phyloP scores from a whole-genome alignment of 495 filamentous ascomycete species.

The Talaromyces adpressus region DNA sequence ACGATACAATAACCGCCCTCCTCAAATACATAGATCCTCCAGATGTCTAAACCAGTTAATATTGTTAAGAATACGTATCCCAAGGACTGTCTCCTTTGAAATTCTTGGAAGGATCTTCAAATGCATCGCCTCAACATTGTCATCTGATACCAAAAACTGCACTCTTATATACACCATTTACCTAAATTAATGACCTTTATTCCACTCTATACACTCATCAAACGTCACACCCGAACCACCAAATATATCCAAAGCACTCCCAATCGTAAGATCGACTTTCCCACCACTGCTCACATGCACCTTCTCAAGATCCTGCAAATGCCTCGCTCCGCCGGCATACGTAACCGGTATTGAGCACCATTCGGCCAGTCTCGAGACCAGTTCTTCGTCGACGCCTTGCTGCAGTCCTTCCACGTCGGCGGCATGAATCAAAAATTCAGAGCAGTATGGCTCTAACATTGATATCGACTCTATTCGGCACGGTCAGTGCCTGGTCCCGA shows the following conservation, averaged over 20 bases:
- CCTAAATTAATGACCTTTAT: slow-evolving; percentile 28
- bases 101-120: no score
- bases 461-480: slow-evolving; percentile 61
- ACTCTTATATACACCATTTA: neutral
- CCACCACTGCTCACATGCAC: slow-evolving; percentile 72
- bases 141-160: no score
- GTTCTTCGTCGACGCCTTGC: slow-evolving; percentile 75
- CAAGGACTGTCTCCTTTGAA: no score
- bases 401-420: slow-evolving; percentile 97
- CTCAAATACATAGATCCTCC: no score
- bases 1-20: no score
- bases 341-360: slow-evolving; percentile 92
- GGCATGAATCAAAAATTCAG: slow-evolving; percentile 95
- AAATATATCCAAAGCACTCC: slow-evolving; percentile 93
- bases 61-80: no score
- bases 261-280: slow-evolving; percentile 89
- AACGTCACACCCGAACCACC: slow-evolving; percentile 81
- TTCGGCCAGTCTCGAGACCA: slow-evolving; percentile 67
- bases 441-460: slow-evolving; percentile 78
- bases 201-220: slow-evolving; percentile 86
- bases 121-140: no score
- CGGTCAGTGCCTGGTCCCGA: neutral
- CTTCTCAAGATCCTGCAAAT: slow-evolving; percentile 66
- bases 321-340: slow-evolving; percentile 89
- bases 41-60: no score